Conservation (phyloP, 176 grass and related monocot species). For the Rhynchospora breviuscula region DNA sequence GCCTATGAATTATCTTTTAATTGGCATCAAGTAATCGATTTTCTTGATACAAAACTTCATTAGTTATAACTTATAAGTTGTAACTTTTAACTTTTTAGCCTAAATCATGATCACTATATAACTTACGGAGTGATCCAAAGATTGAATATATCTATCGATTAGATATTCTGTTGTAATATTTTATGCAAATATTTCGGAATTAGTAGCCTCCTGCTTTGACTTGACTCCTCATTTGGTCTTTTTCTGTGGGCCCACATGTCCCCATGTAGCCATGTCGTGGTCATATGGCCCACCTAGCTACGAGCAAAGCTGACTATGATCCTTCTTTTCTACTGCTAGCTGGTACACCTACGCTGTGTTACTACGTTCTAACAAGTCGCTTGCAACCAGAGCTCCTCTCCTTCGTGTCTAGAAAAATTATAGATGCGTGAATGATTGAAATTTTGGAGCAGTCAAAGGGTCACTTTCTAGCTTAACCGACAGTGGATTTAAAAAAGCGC, state of each 20-base stretch:
- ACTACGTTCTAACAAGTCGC: not conserved
- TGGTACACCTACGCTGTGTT: not conserved
- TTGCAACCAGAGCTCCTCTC: not conserved
- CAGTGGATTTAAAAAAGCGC: not conserved
- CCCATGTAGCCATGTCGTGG: not conserved
- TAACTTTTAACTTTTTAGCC: too few relatives aligned
- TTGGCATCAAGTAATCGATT: not conserved
- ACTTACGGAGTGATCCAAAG: too few relatives aligned
- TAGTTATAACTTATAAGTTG: not conserved
- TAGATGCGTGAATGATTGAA: not conserved
- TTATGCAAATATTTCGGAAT: not conserved
- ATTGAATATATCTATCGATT: too few relatives aligned
- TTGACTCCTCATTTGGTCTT: not conserved
- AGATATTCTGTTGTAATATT: too few relatives aligned
- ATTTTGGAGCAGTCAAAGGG: not conserved
- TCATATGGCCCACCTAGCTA: not conserved
- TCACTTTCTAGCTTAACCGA: not conserved
- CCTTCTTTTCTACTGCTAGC: not conserved
- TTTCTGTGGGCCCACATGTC: not conserved
- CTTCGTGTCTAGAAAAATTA: not conserved
- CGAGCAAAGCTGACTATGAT: slow-evolving; percentile 7
- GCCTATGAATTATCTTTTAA: too few relatives aligned
- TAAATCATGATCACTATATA: too few relatives aligned
- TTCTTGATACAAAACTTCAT: not conserved
- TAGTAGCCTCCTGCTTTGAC: slow-evolving; percentile 1